Base-by-base conservation (phyloP, 2,329 filamentous ascomycete genomes). In the Trichophyton benhamiae region DNA sequence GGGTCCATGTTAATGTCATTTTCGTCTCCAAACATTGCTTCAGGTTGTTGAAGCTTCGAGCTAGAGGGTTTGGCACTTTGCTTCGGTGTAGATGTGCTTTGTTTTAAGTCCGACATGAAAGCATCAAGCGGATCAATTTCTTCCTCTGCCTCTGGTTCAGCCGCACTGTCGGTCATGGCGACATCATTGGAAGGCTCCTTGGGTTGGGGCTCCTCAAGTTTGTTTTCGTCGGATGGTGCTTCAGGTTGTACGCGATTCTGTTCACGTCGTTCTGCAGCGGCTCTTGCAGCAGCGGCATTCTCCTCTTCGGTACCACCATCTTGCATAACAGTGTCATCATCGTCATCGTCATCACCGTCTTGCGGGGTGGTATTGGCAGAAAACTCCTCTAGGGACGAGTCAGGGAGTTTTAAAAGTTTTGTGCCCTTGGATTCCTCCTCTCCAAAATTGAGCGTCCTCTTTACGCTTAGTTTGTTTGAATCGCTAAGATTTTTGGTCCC, bases 51-150 rank as follows among this genome's bases (percentile, higher is more conserved):
- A 52, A 79, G 72, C 67, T 82, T 82, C 3, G 13, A 30, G 5
- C 33, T 55, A 64, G 80, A 68, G 42, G 71, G 73, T 15, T 69
- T 75, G 17, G 68, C 64, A 58, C 72, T 69, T 8, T 63, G 58
- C 27, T 60, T 68, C 64, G 75, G 76, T n/a, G 72, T 69, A 8
- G 76, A 74, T 52, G 73, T 73, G 15, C 81, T 73, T 61, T 83
- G 80, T 2, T 77, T 77, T 58, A 87, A 79, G 63, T 82, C 83
- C 59, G 85, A 87, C 94, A 99, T 99, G 77, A 95, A 99, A n/a
- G 91, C 92, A 76, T 99, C 94, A 42, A 99, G 79, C 6, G 94
- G 90, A 72, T 99, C 94, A 41, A 94, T 76, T 36, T 89, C 84
- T 53, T 91, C 80, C 36, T 76, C 75, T 44, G 63, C 69, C 25